Evolutionary conservation across 1,284 basidiomycete species (phyloP).

Genomic region (Ceratobasidium sp.): DNA sequence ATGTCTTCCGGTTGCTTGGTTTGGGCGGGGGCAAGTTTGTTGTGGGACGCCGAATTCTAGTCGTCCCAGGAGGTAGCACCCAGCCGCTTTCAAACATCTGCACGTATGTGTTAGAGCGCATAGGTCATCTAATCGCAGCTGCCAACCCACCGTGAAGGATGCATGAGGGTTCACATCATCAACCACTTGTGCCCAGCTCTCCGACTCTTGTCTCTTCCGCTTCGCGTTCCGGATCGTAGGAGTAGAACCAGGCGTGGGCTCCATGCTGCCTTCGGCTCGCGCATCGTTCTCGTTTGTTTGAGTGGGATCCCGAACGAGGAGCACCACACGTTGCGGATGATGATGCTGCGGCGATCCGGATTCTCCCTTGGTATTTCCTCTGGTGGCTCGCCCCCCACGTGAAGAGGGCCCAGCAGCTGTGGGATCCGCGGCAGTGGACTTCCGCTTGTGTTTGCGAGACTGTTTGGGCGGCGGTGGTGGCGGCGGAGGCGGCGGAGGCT

Average conservation of each 20-base stretch:
- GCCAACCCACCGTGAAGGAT: constrained; percentile 30
- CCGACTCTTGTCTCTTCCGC: constrained; percentile 62
- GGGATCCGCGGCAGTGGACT: constrained; percentile 48
- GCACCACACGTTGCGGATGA: constrained; percentile 65
- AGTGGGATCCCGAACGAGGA: constrained; percentile 59
- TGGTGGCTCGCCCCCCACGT: constrained; percentile 18
- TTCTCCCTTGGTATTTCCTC: constrained; percentile 45
- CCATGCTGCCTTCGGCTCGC: constrained; percentile 67
- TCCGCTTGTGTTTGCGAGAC: constrained; percentile 31
- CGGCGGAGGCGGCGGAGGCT: constrained; percentile 64
- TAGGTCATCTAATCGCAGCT: constrained; percentile 8
- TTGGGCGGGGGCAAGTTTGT: not conserved
- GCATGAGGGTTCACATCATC: constrained; percentile 1
- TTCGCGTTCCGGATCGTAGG: constrained; percentile 46
- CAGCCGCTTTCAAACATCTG: constrained; percentile 19
- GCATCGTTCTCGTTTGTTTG: constrained; percentile 41
- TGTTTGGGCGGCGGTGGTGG: constrained; percentile 45
- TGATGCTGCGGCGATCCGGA: constrained; percentile 53
- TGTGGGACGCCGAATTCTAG: constrained; percentile 10
- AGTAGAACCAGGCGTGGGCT: constrained; percentile 50
- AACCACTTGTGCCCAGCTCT: constrained; percentile 53
- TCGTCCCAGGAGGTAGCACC: constrained; percentile 11
- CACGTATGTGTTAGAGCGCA: not conserved
- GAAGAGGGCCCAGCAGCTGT: not conserved
- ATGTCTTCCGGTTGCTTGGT: constrained; percentile 6